These are phyloP conservation scores for Solanum chacoense DNA, from an alignment of 305 asterid genomes.

Conservation along the genomic window DNA sequence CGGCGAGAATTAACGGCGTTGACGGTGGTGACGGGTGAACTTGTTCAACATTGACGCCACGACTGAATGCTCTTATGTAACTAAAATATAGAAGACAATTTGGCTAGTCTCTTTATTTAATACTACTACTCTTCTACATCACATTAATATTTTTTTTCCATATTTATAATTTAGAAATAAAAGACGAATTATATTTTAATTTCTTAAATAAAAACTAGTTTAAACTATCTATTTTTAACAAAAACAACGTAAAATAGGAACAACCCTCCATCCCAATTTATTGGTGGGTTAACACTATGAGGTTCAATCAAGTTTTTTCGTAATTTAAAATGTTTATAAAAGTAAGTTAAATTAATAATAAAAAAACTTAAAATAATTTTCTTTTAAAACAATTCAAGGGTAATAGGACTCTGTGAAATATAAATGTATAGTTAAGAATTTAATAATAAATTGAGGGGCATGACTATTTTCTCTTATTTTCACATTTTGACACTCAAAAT, in stretches of 20 bases:
- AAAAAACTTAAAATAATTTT: no score
- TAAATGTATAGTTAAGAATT: no score
- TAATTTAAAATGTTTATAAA: no score
- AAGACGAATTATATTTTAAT: no score
- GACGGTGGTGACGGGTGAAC: not conserved
- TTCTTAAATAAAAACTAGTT: not conserved
- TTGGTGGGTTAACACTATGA: not conserved
- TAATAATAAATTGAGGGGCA: no score
- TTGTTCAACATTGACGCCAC: not conserved
- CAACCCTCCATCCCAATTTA: not conserved
- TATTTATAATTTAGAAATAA: not conserved
- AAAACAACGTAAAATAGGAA: not conserved
- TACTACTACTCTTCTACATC: not conserved
- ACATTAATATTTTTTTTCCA: not conserved
- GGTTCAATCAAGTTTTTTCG: not conserved
- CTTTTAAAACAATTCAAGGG: no score
- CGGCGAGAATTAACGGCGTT: slow-evolving; percentile 22
- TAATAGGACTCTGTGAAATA: no score
- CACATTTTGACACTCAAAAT: not conserved
- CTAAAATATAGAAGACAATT: not conserved
- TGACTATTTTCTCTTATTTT: no score
- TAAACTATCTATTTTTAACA: not conserved
- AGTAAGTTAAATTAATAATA: no score
- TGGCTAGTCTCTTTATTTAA: not conserved
- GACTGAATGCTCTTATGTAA: not conserved